Base-by-base conservation (phyloP, 306 rosid species). In the Senna siamea region DNA sequence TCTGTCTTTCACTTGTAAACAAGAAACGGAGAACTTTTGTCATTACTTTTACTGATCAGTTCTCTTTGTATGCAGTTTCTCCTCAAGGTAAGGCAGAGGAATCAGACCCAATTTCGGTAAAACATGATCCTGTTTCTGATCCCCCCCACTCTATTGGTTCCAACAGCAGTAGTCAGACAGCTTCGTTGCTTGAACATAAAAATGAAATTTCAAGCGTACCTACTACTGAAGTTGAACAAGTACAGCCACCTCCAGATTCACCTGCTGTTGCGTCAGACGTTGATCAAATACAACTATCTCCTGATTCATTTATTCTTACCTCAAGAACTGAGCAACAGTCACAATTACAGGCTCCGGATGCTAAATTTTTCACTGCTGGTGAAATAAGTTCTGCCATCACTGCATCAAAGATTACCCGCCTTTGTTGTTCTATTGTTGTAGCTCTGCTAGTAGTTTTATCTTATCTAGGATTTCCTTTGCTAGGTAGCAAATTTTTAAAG, bases 401-500 rank as follows among this genome's bases (percentile, higher is more conserved):
- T 72, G 84, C 85, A 47, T 80, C 97, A 3, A 85, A 69, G 83
- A 19, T 10, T 44, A 82, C 75, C 35, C 95, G 92, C 18, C 76
- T 84, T 55, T 81, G 59, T 48, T 79, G 87, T 84, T 91, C 97
- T 0, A 30, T 82, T 35, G 69, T 76, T 2, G 75, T 85, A 53
- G 96, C 96, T 6, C 8, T 88, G 9, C 19, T 89, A 15, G 89
- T 91, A 19, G 79, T 89, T 65, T 64, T 81, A 7, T 79, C 93
- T 17, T 69, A 78, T 79, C 9, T 76, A 34, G 87, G 90, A 2
- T 81, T 83, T 72, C 87, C 89, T 15, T 56, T 85, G 4, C 65
- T 72, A 5, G 85, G 85, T 23, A 69, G 53, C 60, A 72, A 74
- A 50, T 19, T 90, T 44, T 30, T 87, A 46, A 83, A 73, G 59